These are phyloP conservation scores for Colletotrichum costaricense DNA, from an alignment of 2,329 filamentous ascomycete genomes.

Conservation along the genomic window DNA sequence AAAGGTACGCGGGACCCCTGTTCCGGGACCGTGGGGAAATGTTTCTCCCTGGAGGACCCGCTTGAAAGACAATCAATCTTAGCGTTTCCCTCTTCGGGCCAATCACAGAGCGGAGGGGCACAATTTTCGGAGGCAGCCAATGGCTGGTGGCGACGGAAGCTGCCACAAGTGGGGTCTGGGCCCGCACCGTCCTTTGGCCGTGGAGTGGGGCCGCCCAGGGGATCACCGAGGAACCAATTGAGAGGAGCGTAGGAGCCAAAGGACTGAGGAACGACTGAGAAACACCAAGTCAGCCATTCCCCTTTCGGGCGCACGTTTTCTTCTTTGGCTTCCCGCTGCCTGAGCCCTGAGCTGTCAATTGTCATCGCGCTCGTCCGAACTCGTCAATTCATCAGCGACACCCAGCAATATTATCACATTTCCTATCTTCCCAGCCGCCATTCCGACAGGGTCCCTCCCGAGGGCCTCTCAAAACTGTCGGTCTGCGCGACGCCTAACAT, in stretches of 20 bases:
- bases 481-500: neutral
- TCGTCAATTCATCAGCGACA: neutral
- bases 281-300: too few relatives aligned
- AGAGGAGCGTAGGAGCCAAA: too few relatives aligned
- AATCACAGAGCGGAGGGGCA: neutral
- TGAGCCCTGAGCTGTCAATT: neutral
- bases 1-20: neutral
- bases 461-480: neutral
- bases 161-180: neutral
- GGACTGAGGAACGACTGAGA: too few relatives aligned
- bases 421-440: neutral
- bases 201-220: neutral
- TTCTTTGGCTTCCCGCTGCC: neutral
- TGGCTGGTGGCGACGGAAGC: neutral
- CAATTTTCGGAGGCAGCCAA: neutral
- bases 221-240: too few relatives aligned
- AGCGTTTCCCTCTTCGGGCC: accelerated
- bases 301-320: neutral
- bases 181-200: neutral
- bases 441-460: neutral
- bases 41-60: neutral
- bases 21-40: neutral
- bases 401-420: neutral
- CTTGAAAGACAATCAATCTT: neutral
- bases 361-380: neutral